phyloP scores from a whole-genome alignment of 176 grass and related monocot species.

The Ensete glaucum region DNA sequence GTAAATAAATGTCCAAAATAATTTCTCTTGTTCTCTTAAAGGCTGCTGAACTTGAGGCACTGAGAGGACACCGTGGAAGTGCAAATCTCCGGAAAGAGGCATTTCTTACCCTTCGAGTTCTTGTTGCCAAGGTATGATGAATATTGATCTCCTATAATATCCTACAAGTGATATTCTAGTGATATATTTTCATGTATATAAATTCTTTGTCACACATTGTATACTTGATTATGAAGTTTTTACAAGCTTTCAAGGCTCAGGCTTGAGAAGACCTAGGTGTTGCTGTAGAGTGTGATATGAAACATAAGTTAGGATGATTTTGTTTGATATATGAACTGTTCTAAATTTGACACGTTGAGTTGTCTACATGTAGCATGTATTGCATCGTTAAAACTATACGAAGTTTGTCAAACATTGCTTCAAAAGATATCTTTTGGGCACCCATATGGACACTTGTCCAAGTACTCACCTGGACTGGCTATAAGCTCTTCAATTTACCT shows the following conservation, averaged over 20 bases:
- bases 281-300: not conserved
- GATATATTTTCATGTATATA: not conserved
- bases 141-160: not conserved
- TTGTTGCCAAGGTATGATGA: slow-evolving; percentile 74
- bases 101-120: slow-evolving; percentile 69
- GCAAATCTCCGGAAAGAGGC: slow-evolving; percentile 69
- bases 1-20: not conserved
- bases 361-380: too few relatives aligned
- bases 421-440: too few relatives aligned
- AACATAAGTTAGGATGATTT: not conserved
- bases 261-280: too few relatives aligned
- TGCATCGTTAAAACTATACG: too few relatives aligned
- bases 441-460: too few relatives aligned
- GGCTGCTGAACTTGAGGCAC: slow-evolving; percentile 78
- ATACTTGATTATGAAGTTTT: not conserved
- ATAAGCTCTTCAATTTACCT: too few relatives aligned
- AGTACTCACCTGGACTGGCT: too few relatives aligned
- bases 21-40: slow-evolving; percentile 33
- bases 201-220: not conserved
- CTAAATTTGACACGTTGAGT: too few relatives aligned
- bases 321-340: too few relatives aligned
- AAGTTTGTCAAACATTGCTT: too few relatives aligned
- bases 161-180: not conserved
- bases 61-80: slow-evolving; percentile 74
- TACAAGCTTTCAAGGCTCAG: too few relatives aligned